Conservation (phyloP, 176 grass and related monocot genomes). For the Oryza glaberrima region DNA sequence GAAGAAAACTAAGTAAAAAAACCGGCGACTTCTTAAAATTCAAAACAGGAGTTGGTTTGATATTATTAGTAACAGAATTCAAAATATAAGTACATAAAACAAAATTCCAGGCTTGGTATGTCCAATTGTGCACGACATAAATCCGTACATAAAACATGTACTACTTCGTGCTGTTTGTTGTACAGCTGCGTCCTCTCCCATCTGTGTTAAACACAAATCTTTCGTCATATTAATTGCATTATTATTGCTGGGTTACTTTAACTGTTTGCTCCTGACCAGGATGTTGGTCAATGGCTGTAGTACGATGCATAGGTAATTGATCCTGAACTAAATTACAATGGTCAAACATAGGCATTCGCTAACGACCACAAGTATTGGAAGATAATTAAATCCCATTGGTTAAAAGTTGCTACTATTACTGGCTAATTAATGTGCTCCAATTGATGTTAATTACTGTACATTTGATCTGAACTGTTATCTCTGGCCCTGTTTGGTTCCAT, state of each 20-base stretch:
- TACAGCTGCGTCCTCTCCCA: background rate
- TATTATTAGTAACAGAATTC: too few relatives aligned
- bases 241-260: background rate
- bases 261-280: background rate
- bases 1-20: too few relatives aligned
- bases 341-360: background rate
- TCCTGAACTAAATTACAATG: too few relatives aligned
- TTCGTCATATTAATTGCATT: background rate
- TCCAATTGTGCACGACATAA: background rate
- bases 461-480: background rate
- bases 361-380: background rate
- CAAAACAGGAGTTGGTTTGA: background rate
- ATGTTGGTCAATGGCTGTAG: background rate
- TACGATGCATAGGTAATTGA: background rate
- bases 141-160: background rate
- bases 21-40: background rate
- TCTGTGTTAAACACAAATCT: background rate
- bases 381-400: background rate
- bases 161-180: background rate
- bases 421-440: background rate
- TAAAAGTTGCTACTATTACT: background rate
- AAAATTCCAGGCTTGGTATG: background rate
- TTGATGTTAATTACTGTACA: background rate
- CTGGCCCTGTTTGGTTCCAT: too few relatives aligned
- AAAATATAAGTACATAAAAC: too few relatives aligned